Conservation (phyloP, 345 rosid species). For the Eucalyptus cladocalyx region DNA sequence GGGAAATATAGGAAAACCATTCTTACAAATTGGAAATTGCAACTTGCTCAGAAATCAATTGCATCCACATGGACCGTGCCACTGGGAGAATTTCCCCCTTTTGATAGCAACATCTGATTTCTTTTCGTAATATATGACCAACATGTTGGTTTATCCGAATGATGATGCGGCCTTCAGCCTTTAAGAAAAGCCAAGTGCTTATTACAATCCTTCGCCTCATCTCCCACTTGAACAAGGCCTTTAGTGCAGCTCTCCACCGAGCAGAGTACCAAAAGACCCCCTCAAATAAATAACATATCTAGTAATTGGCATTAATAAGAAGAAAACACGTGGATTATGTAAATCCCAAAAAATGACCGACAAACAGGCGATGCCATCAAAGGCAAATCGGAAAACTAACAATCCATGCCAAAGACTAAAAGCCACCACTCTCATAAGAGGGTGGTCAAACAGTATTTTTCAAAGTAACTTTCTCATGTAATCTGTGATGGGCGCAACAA, state of each 20-base stretch:
- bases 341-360: not conserved
- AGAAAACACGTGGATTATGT: not conserved
- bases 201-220: not conserved
- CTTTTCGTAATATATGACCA: not conserved
- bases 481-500: not conserved
- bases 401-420: not conserved
- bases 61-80: not conserved
- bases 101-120: not conserved
- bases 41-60: not conserved
- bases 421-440: not conserved
- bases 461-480: not conserved
- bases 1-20: not conserved
- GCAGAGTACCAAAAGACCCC: not conserved
- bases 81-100: not conserved
- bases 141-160: not conserved
- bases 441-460: not conserved
- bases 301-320: not conserved
- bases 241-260: not conserved
- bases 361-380: not conserved
- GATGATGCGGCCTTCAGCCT: not conserved
- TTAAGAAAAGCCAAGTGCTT: not conserved
- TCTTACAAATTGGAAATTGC: not conserved
- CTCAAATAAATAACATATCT: not conserved
- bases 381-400: not conserved
- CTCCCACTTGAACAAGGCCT: not conserved